A percentile compares a stretch with the other conserved stretches of the same genome.
These are phyloP conservation scores for Cephaloascus albidus DNA, from an alignment of 805 yeast genomes.

Conservation along the genomic window DNA sequence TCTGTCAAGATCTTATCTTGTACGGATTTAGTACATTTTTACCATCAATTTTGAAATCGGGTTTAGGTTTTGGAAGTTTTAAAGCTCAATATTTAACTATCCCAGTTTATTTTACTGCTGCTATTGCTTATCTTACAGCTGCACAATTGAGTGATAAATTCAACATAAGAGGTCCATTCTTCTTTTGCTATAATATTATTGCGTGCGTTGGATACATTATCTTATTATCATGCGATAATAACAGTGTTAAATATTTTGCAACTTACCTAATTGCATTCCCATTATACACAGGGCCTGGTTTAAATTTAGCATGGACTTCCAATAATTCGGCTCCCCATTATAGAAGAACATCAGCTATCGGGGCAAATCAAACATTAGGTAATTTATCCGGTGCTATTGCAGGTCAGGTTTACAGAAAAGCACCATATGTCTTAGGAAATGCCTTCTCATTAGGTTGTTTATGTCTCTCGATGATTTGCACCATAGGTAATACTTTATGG, in stretches of 20 bases:
- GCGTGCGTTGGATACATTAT: conserved; percentile 23
- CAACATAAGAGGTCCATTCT: conserved; percentile 19
- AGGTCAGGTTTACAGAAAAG: conserved; percentile 29
- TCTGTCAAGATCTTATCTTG: conserved; percentile 30
- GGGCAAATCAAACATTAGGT: conserved; percentile 32
- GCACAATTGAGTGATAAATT: conserved; percentile 18
- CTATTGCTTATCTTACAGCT: conserved; percentile 11
- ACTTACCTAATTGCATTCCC: conserved; percentile 23
- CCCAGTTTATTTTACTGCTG: conserved; percentile 27
- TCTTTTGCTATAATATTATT: conserved; percentile 12
- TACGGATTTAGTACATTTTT: conserved; percentile 34
- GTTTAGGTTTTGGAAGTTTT: conserved; percentile 16
- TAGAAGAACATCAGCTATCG: conserved; percentile 32
- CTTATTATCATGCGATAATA: conserved; percentile 14
- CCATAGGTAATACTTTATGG: conserved; percentile 8
- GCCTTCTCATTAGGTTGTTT: conserved; percentile 27
- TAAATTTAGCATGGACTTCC: conserved; percentile 34
- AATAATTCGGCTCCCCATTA: conserved; percentile 30
- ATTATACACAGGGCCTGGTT: conserved; percentile 24
- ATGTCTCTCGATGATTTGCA: conserved; percentile 10
- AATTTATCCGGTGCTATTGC: conserved; percentile 35
- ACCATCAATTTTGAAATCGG: conserved; percentile 25
- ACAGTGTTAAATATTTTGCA: conserved; percentile 25
- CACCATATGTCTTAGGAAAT: conserved; percentile 30
- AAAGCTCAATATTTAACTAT: conserved; percentile 29